Conservation (phyloP, 805 yeast genomes). For the Maudiozyma serrabonitensis region DNA sequence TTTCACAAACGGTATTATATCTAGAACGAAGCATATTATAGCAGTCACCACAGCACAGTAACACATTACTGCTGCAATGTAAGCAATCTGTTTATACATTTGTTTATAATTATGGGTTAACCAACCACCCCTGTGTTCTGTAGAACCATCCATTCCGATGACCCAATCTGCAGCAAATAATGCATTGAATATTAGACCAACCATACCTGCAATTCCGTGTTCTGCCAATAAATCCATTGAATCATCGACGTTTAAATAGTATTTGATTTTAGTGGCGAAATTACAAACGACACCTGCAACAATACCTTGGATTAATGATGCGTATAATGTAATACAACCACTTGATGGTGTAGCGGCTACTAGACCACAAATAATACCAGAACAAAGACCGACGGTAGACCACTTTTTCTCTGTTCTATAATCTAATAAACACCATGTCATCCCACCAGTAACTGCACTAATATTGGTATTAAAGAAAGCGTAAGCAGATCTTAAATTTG, state of each 20-base stretch:
- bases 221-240: constrained; percentile 94
- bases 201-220: constrained; percentile 93
- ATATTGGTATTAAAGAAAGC: constrained; percentile 88
- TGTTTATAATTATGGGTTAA: constrained; percentile 83
- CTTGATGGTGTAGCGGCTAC: constrained; percentile 97
- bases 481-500: constrained; percentile 74
- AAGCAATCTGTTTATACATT: constrained; percentile 82
- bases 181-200: constrained; percentile 84
- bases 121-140: constrained; percentile 89
- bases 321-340: constrained; percentile 87
- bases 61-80: constrained; percentile 62
- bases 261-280: constrained; percentile 80
- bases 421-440: constrained; percentile 87
- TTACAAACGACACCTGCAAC: constrained; percentile 79
- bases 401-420: constrained; percentile 80
- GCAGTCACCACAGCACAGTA: constrained; percentile 72
- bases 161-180: constrained; percentile 81
- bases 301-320: constrained; percentile 75
- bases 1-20: constrained; percentile 72
- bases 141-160: constrained; percentile 80
- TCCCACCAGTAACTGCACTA: constrained; percentile 82
- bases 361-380: constrained; percentile 90
- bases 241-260: constrained; percentile 75
- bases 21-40: constrained; percentile 59
- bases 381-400: constrained; percentile 91